Evolutionary conservation across 345 rosid genomes (phyloP).

Genomic region (Dipteronia dyeriana): DNA sequence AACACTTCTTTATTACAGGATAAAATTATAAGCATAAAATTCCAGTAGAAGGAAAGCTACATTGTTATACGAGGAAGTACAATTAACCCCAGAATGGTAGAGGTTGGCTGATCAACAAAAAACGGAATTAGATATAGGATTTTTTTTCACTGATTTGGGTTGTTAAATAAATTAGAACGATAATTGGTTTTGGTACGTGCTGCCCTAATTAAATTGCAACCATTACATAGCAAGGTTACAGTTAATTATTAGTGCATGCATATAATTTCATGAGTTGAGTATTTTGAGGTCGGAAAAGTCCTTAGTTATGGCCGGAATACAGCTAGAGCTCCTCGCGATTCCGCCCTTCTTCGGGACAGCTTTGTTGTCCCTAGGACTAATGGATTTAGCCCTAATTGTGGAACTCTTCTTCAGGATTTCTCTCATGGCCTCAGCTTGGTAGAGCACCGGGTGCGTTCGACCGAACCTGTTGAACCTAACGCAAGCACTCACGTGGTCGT

Average conservation of each 20-base stretch:
- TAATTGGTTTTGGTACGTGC: too few species aligned
- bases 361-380: slow-evolving; percentile 33
- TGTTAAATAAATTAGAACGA: background rate
- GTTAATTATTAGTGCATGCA: background rate
- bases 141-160: too few species aligned
- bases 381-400: slow-evolving; percentile 36
- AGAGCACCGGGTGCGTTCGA: slow-evolving; percentile 71
- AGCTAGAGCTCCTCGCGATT: slow-evolving; percentile 74
- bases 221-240: background rate
- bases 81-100: too few species aligned
- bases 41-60: background rate
- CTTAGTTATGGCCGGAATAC: slow-evolving; percentile 66
- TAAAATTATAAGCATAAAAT: background rate
- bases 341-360: slow-evolving; percentile 35
- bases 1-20: background rate
- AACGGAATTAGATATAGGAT: too few species aligned
- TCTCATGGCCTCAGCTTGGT: slow-evolving; percentile 84
- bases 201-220: background rate
- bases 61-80: too few species aligned
- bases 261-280: slow-evolving; percentile 17
- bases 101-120: too few species aligned
- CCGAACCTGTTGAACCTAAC: slow-evolving; percentile 65
- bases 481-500: slow-evolving; percentile 67
- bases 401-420: slow-evolving; percentile 65
- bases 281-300: slow-evolving; percentile 34